Base-by-base conservation (phyloP, 768 basidiomycete genomes). In the Mycena venus region DNA sequence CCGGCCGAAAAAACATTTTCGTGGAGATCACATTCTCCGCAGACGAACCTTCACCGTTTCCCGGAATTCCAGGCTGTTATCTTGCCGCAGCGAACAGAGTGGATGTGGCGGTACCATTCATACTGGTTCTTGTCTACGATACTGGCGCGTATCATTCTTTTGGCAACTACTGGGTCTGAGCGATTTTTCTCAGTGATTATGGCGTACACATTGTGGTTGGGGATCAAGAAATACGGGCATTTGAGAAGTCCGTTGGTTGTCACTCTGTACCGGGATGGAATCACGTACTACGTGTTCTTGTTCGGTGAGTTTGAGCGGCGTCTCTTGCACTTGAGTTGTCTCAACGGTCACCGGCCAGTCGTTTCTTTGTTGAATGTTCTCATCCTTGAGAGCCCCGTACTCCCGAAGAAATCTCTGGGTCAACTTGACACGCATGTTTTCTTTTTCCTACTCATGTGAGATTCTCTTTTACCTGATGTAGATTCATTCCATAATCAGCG, bases 191-290 rank as follows among this genome's bases (percentile, higher is more conserved):
- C 40, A 42, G 38, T 3, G 21, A 58, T 74, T 1, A 64, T 70
- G 73, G 25, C 17, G 19, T 74, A 70, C 55, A 74, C 73, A 12
- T 17, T 74, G 21, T 59, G 36, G 38, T n/a, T 74, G 21, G 73
- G 73, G 17, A 32, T 56, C 31, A 63, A 59, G n/a, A 74, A n/a
- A 10, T 74, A 74, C 58, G 68, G 73, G 14, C 55, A 70, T 32
- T 40, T 49, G 0, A 55, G 15, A 23, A 74, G 36, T 42, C 73
- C 68, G 21, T 27, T 74, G 27, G 23, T 74, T 19, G 62, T 61
- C 1, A 74, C 73, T 7, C 21, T 74, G 2, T 74, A 74, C 34
- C 55, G 61, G 2, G 73, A 74, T 68, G 73, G 73, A 1, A 66
- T 74, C 38, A 61, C 10, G 12, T 74, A 74, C 44, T 74, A 53